Base-by-base conservation (phyloP, 441 rosid genomes). In the Croton laevigatus region DNA sequence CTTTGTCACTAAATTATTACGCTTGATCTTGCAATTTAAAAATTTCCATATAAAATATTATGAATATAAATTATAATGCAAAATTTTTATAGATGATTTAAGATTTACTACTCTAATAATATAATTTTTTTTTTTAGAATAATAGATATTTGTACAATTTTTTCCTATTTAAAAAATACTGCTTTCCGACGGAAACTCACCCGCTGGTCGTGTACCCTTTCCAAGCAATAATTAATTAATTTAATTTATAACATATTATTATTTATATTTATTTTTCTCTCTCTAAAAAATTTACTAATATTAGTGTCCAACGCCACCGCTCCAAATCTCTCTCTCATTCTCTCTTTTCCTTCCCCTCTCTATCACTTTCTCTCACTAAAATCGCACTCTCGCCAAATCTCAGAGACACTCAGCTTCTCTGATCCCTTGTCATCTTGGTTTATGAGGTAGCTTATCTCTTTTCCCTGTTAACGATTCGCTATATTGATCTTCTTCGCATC, bases 391-490 rank as follows among this genome's bases (percentile, higher is more conserved):
- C 71, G 10, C 59, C 65, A 59, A 62, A 37, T 68, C 65, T 62
- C 73, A 55, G 65, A 49, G 81, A 73, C 81, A 69, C 82, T 79
- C 62, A 3, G 49, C 13, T 10, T 79, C 62, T 63, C 16, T 12
- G 49, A 45, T 10, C 49, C 49, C 45, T 45, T 45, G 0, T 45
- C 49, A 45, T 45, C 49, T 12, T 45, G 49, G 49, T 45, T 45
- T 45, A 45, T 91, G 97, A 91, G 97, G 97, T 91, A 77, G 6
- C 32, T 22, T 55, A 6, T 16, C 52, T 19, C 16, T 76, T 3
- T 53, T 40, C 14, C 27, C 20, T 51, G 10, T 22, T 14, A 54
- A 48, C 16, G 10, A 59, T 1, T 62, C 4, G 37, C 6, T 22
- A 17, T 52, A 27, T 34, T 12, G 0, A 59, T 46, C 17, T 46